phyloP scores from a whole-genome alignment of 2,329 filamentous ascomycete species.

The Fusarium nurragi region DNA sequence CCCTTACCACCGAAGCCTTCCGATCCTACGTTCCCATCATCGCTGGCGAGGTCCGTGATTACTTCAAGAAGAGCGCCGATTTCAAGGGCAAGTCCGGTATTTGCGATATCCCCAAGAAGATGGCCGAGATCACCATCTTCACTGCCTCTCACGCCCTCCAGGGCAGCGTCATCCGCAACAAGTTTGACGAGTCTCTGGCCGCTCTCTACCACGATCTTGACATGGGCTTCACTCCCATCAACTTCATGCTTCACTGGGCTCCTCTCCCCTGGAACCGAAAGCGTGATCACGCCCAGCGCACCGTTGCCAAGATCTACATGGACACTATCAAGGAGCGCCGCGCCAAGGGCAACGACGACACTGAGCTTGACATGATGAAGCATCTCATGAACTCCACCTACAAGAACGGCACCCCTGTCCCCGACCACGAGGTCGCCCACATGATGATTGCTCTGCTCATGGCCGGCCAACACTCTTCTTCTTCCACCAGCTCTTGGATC shows the following conservation, averaged over 20 bases:
- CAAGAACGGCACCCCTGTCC: slow-evolving; percentile 82
- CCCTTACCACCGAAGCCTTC: slow-evolving; percentile 79
- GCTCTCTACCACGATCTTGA: slow-evolving; percentile 88
- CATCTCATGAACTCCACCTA: slow-evolving; percentile 87
- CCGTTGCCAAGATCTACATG: slow-evolving; percentile 83
- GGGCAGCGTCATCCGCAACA: slow-evolving; percentile 81
- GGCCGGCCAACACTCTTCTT: slow-evolving; percentile 90
- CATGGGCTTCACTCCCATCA: slow-evolving; percentile 88
- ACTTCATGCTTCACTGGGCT: slow-evolving; percentile 90
- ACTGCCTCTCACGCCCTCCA: slow-evolving; percentile 88
- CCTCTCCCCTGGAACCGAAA: slow-evolving; percentile 88
- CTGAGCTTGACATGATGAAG: slow-evolving; percentile 82
- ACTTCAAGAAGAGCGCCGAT: slow-evolving; percentile 71
- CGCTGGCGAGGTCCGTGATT: slow-evolving; percentile 75
- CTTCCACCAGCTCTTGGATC: slow-evolving; percentile 86
- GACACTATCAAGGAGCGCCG: slow-evolving; percentile 81
- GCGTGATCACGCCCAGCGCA: slow-evolving; percentile 81
- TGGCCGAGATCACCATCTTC: slow-evolving; percentile 90
- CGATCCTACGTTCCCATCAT: slow-evolving; percentile 82
- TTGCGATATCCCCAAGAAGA: slow-evolving; percentile 76
- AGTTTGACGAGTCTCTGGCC: slow-evolving; percentile 83
- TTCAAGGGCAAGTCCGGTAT: slow-evolving; percentile 76
- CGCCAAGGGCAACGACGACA: slow-evolving; percentile 58
- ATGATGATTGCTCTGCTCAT: slow-evolving; percentile 96
- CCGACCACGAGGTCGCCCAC: slow-evolving; percentile 85